These are phyloP conservation scores for Suhomyces terraborum DNA, from an alignment of 1,139 yeast species.

Conservation along the genomic window DNA sequence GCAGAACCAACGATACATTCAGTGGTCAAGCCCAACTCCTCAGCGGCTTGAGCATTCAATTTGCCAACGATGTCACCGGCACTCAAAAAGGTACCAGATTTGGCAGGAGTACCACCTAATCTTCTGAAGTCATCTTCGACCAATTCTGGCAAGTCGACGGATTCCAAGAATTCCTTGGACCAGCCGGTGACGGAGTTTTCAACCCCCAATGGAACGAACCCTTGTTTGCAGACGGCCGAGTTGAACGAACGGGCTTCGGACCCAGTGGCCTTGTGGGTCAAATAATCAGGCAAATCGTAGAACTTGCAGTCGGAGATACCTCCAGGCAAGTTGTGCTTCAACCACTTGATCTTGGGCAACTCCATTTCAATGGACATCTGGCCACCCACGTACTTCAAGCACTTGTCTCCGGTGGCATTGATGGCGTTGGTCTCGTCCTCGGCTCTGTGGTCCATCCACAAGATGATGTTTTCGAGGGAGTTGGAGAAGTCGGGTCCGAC, in stretches of 20 bases:
- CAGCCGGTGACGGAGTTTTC: constrained; percentile 86
- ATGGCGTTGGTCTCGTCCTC: constrained; percentile 79
- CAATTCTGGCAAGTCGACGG: constrained; percentile 74
- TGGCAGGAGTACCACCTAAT: constrained; percentile 80
- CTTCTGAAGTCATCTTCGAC: constrained; percentile 73
- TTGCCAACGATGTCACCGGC: constrained; percentile 91
- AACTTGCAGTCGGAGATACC: constrained; percentile 73
- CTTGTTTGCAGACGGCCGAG: constrained; percentile 94
- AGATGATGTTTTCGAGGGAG: constrained; percentile 73
- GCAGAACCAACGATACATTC: constrained; percentile 89
- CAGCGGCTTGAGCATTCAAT: constrained; percentile 68
- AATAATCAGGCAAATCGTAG: constrained; percentile 87
- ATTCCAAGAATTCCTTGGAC: constrained; percentile 73
- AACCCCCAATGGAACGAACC: constrained; percentile 88
- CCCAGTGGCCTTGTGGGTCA: constrained; percentile 89
- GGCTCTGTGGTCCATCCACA: constrained; percentile 99
- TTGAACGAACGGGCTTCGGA: constrained; percentile 83
- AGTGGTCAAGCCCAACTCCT: constrained; percentile 77
- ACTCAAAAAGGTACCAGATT: constrained; percentile 69
- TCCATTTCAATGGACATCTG: constrained; percentile 98
- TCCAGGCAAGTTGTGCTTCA: constrained; percentile 78
- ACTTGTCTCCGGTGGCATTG: constrained; percentile 75
- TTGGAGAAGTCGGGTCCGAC: constrained; percentile 91
- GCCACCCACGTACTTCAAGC: constrained; percentile 92
- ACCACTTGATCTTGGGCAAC: constrained; percentile 95